These are phyloP conservation scores for Ceratobasidium sp. DNA, from an alignment of 1,284 basidiomycete species.

Conservation along the genomic window DNA sequence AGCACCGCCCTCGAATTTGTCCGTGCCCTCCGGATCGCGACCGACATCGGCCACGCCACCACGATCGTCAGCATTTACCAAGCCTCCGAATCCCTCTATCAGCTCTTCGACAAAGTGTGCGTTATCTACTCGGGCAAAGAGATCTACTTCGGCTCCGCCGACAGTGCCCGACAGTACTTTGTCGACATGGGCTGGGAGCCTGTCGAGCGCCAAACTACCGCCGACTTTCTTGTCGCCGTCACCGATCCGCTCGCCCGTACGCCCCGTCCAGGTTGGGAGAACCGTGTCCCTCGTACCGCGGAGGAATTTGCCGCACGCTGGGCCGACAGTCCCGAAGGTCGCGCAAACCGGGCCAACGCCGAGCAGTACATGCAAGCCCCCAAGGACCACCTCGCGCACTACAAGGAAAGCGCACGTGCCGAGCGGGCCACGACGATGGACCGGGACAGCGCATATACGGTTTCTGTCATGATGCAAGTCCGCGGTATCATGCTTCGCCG, in stretches of 20 bases:
- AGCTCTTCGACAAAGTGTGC: conserved; percentile 61
- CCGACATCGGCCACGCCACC: conserved; percentile 50
- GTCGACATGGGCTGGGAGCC: conserved; percentile 74
- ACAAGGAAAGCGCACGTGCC: conserved; percentile 62
- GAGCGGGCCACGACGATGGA: conserved; percentile 60
- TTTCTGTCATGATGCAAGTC: conserved; percentile 65
- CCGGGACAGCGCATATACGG: conserved; percentile 61
- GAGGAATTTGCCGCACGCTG: conserved; percentile 70
- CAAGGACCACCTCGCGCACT: conserved; percentile 64
- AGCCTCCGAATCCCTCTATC: conserved; percentile 53
- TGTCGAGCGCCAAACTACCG: conserved; percentile 77
- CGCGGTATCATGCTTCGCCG: conserved; percentile 72
- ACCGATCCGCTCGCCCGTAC: conserved; percentile 71
- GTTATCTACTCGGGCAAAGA: conserved; percentile 63
- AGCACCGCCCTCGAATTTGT: conserved; percentile 58
- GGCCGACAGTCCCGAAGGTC: conserved; percentile 57
- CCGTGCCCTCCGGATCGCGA: conserved; percentile 35
- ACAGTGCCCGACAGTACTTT: conserved; percentile 60
- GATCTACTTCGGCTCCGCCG: conserved; percentile 61
- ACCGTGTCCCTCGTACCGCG: conserved; percentile 67
- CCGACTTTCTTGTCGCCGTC: conserved; percentile 72
- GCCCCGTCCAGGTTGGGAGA: conserved; percentile 61
- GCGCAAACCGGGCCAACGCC: conserved; percentile 61
- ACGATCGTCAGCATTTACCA: conserved; percentile 62
- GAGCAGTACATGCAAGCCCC: conserved; percentile 63